Base-by-base conservation (phyloP, 768 basidiomycete genomes). In the Vararia minispora region DNA sequence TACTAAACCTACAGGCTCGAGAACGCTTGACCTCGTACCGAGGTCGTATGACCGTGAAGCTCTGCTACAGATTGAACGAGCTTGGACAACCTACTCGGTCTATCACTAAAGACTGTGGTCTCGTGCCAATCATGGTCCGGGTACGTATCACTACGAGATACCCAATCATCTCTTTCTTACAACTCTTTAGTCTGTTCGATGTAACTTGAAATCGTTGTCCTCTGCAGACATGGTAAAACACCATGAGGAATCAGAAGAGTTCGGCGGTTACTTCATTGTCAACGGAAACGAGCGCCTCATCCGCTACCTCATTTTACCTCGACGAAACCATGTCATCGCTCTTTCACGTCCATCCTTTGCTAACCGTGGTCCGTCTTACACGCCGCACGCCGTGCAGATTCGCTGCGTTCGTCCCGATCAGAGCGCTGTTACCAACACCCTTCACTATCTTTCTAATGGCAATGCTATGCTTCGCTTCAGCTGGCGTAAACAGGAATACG, bases 231-330 rank as follows among this genome's bases (percentile, higher is more conserved):
- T 99, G 31, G 89, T 98, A 40, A 64, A 67, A 40, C 80, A 81
- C 44, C 84, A 94, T 55, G 95, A 99, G 68, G 95, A 99, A 53
- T 80, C 95, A 1, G 90, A 95, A 62, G 95, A 98, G 59, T 97
- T 97, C 53, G 95, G 95, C 37, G 95, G 94, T 21, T 98, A 99
- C 62, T 99, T 99, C 56, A 75, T 99, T 55, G 79, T 99, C 59
- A 99, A 99, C 58, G 95, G 95, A 45, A 98, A 97, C 61, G 95
- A 99, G 63, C 89, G 91, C 63, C 76, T 99, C 45, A 92, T 99
- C 49, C 89, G 95, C 46, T 97, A 91, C 63, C 79, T 98, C 55
- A 91, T 98, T 52, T 72, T 99, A 27, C 94, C 92, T 10, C 82
- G 95, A 20, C 75, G 95, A 37, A 90, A 98, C 56, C 90, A 98